Base-by-base conservation (phyloP, 164 flowering plant species). In the grape (Vitis vinifera) region DNA sequence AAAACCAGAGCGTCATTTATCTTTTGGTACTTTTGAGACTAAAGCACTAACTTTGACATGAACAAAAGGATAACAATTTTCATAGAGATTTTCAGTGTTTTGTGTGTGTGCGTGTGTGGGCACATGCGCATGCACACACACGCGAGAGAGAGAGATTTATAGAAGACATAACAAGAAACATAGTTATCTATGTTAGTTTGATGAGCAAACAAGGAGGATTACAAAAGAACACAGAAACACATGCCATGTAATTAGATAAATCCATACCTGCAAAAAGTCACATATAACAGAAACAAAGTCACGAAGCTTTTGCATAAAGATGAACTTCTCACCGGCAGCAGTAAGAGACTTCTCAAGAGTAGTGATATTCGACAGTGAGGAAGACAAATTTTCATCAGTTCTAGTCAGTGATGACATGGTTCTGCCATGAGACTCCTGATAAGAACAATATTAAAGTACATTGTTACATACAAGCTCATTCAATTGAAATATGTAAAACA, bases 251-350 rank as follows among this genome's bases (percentile, higher is more conserved):
- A 71, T 68, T 61, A 78, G 76, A 81, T 76, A 73, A 75, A 73
- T 50, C 29, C 87, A 67, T 88, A 95, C 99, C 98, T 91, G 89
- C 84, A 95, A 81, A 82, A 93, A 89, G 68, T 89, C 94, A 81
- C 97, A 95, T 77, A 95, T 75, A 80, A 88, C 88, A 82, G 97
- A 86, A 77, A 95, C 85, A 85, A 85, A 95, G 82, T 93, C 88
- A 75, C 92, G 93, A 73, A 91, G 92, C 91, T 89, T 86, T 87
- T 93, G 97, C 99, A 93, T 90, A 79, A 90, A 95, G 78, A 84
- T 80, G 89, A 79, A 95, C 91, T 86, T 93, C 89, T 93, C 95
- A 78, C 90, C 93, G 65, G 95, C 97, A 55, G 76, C 97, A 59
- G 89, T 75, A 57, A 85, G 77, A 74, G 97, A 83, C 51, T 82